A percentile compares a stretch with the other conserved stretches of the same genome.
Evolutionary conservation across 2,329 filamentous ascomycete species (phyloP).

Genomic region (Ophiocordyceps sinensis): DNA sequence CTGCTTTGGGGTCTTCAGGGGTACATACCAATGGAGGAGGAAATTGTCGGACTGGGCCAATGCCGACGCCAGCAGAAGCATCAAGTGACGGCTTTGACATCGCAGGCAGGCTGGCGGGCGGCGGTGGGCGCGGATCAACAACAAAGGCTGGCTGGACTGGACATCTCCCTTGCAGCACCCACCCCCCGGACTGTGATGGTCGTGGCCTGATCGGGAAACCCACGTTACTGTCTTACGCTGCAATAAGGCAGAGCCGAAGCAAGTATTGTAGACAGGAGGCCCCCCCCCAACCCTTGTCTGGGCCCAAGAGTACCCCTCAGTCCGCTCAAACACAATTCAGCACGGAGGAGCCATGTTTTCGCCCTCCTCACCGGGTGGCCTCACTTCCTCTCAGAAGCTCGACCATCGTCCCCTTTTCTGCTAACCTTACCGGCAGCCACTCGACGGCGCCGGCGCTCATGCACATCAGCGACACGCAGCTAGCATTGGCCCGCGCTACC

Average conservation of each 20-base stretch:
- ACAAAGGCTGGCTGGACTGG: background rate
- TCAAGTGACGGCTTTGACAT: background rate
- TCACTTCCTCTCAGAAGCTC: slow-evolving; percentile 21
- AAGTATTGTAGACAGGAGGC: background rate
- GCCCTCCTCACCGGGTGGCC: slow-evolving; percentile 25
- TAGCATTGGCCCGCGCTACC: slow-evolving; percentile 8
- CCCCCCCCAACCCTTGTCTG: slow-evolving; percentile 1
- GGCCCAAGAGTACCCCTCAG: slow-evolving; percentile 20
- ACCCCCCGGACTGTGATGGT: background rate
- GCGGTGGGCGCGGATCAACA: background rate
- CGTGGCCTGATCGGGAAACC: slow-evolving; percentile 7
- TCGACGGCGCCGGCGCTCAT: slow-evolving; percentile 5
- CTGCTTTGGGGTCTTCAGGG: background rate
- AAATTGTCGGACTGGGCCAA: no score
- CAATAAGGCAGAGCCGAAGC: background rate
- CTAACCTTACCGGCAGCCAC: slow-evolving; percentile 6
- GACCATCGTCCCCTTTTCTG: slow-evolving; percentile 14
- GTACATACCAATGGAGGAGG: background rate
- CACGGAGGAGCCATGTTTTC: slow-evolving; percentile 20
- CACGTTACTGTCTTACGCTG: slow-evolving; percentile 5
- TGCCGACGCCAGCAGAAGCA: no score
- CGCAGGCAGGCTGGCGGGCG: background rate
- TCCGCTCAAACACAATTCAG: slow-evolving; percentile 27
- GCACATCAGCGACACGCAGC: slow-evolving; percentile 9
- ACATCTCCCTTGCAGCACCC: background rate